Base-by-base conservation (phyloP, 805 yeast genomes). In the Middelhovenomyces tepae region DNA sequence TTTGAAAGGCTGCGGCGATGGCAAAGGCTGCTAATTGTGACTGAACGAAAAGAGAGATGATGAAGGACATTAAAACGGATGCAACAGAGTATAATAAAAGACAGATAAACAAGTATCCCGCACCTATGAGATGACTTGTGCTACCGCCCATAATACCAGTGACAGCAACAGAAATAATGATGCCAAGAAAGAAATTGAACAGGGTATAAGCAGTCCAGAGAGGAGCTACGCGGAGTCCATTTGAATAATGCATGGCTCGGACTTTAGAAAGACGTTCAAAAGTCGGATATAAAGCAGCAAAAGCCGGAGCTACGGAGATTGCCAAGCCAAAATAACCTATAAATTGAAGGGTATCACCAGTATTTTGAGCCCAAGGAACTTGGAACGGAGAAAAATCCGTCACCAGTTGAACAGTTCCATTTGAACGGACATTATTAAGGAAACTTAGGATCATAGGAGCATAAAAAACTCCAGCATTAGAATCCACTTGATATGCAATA, bases 21-120 rank as follows among this genome's bases (percentile, higher is more conserved):
- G 61, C 61, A 42, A 57, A 56, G 3, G 62, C 60, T 3, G 77
- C 57, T 17, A 56, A 37, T 28, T 54, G 57, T 4, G 57, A 48
- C 22, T 45, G 27, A 20, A 53, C 58, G 30, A 56, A 28, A 22
- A 56, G 42, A 20, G 61, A 56, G 8, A 56, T 27, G 16, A 48
- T 47, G 34, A 45, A 56, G 1, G 59, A 43, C 11, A 53, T 25
- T 16, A 50, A 38, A 15, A 42, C 37, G 1, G 60, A 40, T 5
- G 57, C 51, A 15, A 54, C 27, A 3, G 56, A 57, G 32, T 53
- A 56, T 16, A 57, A 37, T 34, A 54, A 29, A 34, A 55, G 50
- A n/a, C 48, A 35, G 7, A 54, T 33, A 40, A 53, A 56, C 16
- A 56, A 27, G 29, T 50, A 54, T 6, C 61, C 61, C 7, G 45